These are phyloP conservation scores for Agrostemma githago DNA, from an alignment of 148 eudicot species.

Conservation along the genomic window DNA sequence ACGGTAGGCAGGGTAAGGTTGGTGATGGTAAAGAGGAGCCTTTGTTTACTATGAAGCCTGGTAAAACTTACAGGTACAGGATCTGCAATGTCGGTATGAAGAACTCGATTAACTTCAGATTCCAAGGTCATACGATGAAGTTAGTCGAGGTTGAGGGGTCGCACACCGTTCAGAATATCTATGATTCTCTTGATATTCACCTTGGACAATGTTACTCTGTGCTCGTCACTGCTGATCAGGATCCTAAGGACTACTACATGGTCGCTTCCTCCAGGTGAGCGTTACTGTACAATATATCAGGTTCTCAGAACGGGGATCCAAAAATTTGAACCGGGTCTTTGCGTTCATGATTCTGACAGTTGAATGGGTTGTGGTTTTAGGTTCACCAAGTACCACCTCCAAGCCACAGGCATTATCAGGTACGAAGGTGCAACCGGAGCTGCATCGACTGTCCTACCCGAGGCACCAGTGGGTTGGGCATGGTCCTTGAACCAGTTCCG, in stretches of 20 bases:
- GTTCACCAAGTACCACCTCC: slow-evolving; percentile 49
- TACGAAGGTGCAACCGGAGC: slow-evolving; percentile 39
- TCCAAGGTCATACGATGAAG: slow-evolving; percentile 54
- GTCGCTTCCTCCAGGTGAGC: slow-evolving; percentile 43
- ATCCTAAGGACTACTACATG: slow-evolving; percentile 56
- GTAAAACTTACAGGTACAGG: slow-evolving; percentile 57
- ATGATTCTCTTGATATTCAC: slow-evolving; percentile 59
- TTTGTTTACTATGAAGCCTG: slow-evolving; percentile 40
- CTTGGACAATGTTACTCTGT: slow-evolving; percentile 65
- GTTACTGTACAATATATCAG: no score
- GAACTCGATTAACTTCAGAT: slow-evolving; percentile 45
- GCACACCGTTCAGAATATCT: slow-evolving; percentile 53
- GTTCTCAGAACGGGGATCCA: no score
- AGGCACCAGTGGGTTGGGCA: slow-evolving; percentile 45
- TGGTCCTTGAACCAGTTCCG: slow-evolving; percentile 77
- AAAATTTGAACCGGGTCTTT: no score
- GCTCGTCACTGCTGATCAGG: slow-evolving; percentile 52
- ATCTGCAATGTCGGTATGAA: slow-evolving; percentile 65
- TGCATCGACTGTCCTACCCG: slow-evolving; percentile 42
- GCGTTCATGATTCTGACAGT: not conserved
- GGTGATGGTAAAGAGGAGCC: slow-evolving; percentile 31
- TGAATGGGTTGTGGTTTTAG: slow-evolving; percentile 15
- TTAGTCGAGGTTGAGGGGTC: slow-evolving; percentile 66
- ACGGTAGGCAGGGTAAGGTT: slow-evolving; percentile 43
- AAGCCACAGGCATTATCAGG: slow-evolving; percentile 33